These are phyloP conservation scores for Aspergillus conjunctus DNA, from an alignment of 495 filamentous ascomycete species.

Conservation along the genomic window DNA sequence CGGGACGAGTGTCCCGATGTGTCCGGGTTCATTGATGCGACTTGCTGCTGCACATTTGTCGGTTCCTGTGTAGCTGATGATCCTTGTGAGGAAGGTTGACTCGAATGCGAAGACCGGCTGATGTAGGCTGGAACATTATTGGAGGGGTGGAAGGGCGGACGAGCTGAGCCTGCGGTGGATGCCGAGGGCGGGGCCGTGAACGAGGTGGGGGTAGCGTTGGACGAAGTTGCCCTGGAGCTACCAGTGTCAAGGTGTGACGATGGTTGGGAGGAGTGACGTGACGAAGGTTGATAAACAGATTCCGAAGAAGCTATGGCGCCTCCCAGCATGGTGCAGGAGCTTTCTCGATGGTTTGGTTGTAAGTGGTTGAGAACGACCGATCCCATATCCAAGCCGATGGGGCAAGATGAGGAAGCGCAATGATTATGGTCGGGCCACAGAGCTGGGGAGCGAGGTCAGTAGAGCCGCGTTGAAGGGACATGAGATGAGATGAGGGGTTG, in stretches of 20 bases:
- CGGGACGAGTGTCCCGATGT: conserved; percentile 29
- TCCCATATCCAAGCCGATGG: conserved; percentile 41
- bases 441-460: conserved; percentile 21
- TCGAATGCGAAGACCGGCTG: conserved; percentile 33
- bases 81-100: conserved; percentile 30
- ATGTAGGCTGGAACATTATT: conserved; percentile 49
- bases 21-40: conserved; percentile 38
- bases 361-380: conserved; percentile 50
- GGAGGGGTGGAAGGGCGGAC: conserved; percentile 31
- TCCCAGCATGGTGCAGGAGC: conserved; percentile 54
- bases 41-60: conserved; percentile 25
- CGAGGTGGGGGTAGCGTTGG: conserved; percentile 45
- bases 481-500: conserved; percentile 23
- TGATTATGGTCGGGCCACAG: conserved; percentile 12
- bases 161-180: conserved; percentile 40
- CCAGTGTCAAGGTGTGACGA: conserved; percentile 32
- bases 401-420: conserved; percentile 11
- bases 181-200: conserved; percentile 44
- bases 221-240: conserved; percentile 41
- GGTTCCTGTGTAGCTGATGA: conserved; percentile 34
- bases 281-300: conserved; percentile 39
- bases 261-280: conserved; percentile 24
- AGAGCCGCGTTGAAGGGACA: conserved; percentile 16
- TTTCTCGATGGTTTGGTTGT: conserved; percentile 46
- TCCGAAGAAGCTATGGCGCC: conserved; percentile 45